These are phyloP conservation scores for Fusarium torreyae DNA, from an alignment of 2,329 filamentous ascomycete genomes.

Conservation along the genomic window DNA sequence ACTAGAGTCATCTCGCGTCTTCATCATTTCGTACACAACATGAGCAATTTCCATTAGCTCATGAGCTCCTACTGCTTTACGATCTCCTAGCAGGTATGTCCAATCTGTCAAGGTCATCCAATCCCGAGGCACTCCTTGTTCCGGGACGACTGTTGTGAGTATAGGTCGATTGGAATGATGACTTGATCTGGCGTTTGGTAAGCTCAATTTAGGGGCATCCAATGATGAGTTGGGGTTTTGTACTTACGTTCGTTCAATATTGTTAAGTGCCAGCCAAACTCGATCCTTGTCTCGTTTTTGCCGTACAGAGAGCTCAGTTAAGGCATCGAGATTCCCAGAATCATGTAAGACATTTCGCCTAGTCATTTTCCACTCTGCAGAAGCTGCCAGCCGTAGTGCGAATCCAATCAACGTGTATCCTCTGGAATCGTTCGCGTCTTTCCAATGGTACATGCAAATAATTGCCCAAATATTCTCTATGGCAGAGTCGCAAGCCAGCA, in stretches of 20 bases:
- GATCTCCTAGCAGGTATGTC: background rate
- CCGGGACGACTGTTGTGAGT: accelerated
- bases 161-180: background rate
- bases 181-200: background rate
- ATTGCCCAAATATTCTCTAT: conserved; percentile 16
- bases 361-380: background rate
- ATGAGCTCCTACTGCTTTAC: background rate
- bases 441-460: conserved; percentile 16
- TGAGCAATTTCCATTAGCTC: background rate
- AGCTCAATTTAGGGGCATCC: background rate
- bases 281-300: background rate
- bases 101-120: background rate
- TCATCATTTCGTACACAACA: background rate
- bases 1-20: accelerated
- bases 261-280: background rate
- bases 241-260: background rate
- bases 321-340: accelerated
- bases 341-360: accelerated
- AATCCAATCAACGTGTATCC: conserved; percentile 4
- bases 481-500: background rate
- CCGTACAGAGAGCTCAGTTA: background rate
- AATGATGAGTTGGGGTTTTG: accelerated
- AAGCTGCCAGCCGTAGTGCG: background rate
- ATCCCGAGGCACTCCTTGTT: background rate
- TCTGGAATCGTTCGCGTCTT: background rate